Evolutionary conservation across 441 rosid genomes (phyloP).

Genomic region (Bruguiera hainesii): DNA sequence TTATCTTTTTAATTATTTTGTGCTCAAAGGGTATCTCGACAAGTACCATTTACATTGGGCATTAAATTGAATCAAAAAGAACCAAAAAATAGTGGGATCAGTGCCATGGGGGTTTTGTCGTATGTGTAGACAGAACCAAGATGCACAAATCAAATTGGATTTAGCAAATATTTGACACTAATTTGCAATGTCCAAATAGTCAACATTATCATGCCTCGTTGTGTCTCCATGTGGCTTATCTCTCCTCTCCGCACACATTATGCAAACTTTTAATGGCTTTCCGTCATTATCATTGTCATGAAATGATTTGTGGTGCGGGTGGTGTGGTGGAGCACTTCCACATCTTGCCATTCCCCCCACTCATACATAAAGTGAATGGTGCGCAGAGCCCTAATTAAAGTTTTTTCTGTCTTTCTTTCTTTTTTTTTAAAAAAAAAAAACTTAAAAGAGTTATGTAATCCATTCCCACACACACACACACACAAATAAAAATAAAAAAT

Average conservation of each 20-base stretch:
- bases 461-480: too few relatives aligned
- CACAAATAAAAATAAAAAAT: too few relatives aligned
- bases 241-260: slow-evolving; percentile 9
- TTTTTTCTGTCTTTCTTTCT: too few relatives aligned
- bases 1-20: too few relatives aligned
- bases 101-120: not conserved
- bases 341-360: not conserved
- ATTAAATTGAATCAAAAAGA: not conserved
- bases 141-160: slow-evolving; percentile 22
- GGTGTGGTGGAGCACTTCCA: slow-evolving; percentile 29
- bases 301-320: slow-evolving; percentile 1
- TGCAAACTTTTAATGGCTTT: slow-evolving; percentile 14
- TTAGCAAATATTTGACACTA: slow-evolving; percentile 13
- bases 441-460: too few relatives aligned
- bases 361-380: not conserved
- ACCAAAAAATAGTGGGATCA: not conserved
- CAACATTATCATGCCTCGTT: slow-evolving; percentile 38
- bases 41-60: too few relatives aligned
- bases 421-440: too few relatives aligned
- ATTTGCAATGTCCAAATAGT: slow-evolving; percentile 19
- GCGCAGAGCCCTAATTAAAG: not conserved
- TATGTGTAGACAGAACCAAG: slow-evolving; percentile 7
- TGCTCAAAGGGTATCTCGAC: too few relatives aligned
- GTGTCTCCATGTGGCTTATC: slow-evolving; percentile 22
- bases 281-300: slow-evolving; percentile 16